Conservation (phyloP, 257 asterid species). For the Solanum habrochaites region DNA sequence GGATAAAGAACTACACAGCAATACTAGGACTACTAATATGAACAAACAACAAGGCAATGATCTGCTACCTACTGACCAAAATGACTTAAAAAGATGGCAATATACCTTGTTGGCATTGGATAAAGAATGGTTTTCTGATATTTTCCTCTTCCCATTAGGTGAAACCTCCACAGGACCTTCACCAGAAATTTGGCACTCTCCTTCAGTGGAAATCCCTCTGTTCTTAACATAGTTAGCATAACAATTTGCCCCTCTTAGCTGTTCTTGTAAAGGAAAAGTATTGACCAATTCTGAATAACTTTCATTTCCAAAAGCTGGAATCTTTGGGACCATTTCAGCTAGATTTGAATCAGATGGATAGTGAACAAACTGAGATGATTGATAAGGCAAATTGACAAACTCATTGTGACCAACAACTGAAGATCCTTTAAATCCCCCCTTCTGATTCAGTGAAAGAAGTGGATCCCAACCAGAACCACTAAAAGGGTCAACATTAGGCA, state of each 20-base stretch:
- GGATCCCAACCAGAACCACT: slow-evolving; percentile 68
- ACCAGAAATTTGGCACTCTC: slow-evolving; percentile 25
- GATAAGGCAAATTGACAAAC: slow-evolving; percentile 41
- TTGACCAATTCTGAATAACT: slow-evolving; percentile 45
- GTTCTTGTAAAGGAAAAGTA: slow-evolving; percentile 27
- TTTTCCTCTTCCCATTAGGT: slow-evolving; percentile 56
- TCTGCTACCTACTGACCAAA: not conserved
- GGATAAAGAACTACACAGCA: not conserved
- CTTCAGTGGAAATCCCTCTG: slow-evolving; percentile 2
- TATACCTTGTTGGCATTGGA: slow-evolving; percentile 24
- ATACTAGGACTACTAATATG: not conserved
- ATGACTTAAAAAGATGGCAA: not conserved
- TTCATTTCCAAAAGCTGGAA: slow-evolving; percentile 52
- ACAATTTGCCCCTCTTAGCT: slow-evolving; percentile 12
- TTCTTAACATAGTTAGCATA: slow-evolving; percentile 18
- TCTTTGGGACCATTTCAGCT: slow-evolving; percentile 45
- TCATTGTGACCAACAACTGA: slow-evolving; percentile 40
- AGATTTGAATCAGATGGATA: slow-evolving; percentile 41
- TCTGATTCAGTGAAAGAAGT: slow-evolving; percentile 38
- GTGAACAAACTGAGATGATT: slow-evolving; percentile 44
- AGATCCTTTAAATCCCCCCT: slow-evolving; percentile 35
- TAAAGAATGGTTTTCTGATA: slow-evolving; percentile 24
- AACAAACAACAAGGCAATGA: not conserved
- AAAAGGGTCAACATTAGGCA: slow-evolving; percentile 22
- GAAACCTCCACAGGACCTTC: slow-evolving; percentile 27